phyloP scores from a whole-genome alignment of 176 grass and related monocot species.

The Aechmea fasciata region DNA sequence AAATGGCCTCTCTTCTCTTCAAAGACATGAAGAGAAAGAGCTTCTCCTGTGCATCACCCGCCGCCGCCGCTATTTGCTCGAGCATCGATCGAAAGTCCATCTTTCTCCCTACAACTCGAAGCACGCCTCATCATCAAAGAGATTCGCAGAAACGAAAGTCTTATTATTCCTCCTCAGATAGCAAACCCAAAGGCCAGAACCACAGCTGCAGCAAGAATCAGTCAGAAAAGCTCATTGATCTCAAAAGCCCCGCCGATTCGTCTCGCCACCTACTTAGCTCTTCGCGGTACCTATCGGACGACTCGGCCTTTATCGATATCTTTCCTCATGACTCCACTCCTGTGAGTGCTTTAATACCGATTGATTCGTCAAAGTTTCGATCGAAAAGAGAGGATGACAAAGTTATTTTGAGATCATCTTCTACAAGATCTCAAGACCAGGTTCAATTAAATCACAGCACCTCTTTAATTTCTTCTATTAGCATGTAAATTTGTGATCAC shows the following conservation, averaged over 20 bases:
- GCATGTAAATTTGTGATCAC: not conserved
- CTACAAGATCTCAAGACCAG: slow-evolving; percentile 37
- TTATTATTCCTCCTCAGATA: not conserved
- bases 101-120: not conserved
- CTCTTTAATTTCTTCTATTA: not conserved
- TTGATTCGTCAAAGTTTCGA: slow-evolving; percentile 3
- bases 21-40: slow-evolving; percentile 50
- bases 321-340: slow-evolving; percentile 7
- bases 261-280: slow-evolving; percentile 80
- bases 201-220: not conserved
- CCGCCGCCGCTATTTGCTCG: slow-evolving; percentile 41
- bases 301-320: slow-evolving; percentile 33
- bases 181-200: not conserved
- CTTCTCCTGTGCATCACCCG: slow-evolving; percentile 61
- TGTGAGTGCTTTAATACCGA: not conserved
- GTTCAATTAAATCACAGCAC: slow-evolving; percentile 8
- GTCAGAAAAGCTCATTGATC: not conserved
- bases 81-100: slow-evolving; percentile 44
- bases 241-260: slow-evolving; percentile 42
- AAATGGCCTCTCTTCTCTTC: slow-evolving; percentile 44
- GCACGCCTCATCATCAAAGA: slow-evolving; percentile 23
- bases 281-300: slow-evolving; percentile 39
- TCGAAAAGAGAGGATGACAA: slow-evolving; percentile 11
- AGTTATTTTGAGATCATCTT: slow-evolving; percentile 27
- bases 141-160: slow-evolving; percentile 31